These are phyloP conservation scores for Russula brevipes DNA, from an alignment of 768 basidiomycete genomes.

Conservation along the genomic window DNA sequence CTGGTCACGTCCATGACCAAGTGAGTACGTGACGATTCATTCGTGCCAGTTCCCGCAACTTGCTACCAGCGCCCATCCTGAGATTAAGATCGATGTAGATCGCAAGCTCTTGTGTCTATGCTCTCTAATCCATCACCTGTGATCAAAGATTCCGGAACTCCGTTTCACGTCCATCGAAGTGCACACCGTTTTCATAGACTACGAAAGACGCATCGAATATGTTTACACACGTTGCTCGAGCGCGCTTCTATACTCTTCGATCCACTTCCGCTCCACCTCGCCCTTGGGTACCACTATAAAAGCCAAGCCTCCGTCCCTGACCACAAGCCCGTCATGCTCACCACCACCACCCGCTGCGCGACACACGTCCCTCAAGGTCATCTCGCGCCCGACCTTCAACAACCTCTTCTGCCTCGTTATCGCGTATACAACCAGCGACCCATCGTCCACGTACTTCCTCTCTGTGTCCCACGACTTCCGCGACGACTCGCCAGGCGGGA, in stretches of 20 bases:
- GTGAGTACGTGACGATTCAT: too few species aligned
- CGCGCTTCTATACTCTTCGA: conserved; percentile 51
- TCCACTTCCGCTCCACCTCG: conserved; percentile 73
- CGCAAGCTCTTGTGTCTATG: too few species aligned
- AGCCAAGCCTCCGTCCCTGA: conserved; percentile 74
- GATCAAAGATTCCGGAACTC: too few species aligned
- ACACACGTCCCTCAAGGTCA: conserved; percentile 78
- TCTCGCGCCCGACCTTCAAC: conserved; percentile 87
- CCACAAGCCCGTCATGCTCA: conserved; percentile 83
- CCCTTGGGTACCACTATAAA: conserved; percentile 79
- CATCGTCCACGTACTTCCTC: conserved; percentile 53
- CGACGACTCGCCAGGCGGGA: conserved; percentile 55
- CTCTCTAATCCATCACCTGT: too few species aligned
- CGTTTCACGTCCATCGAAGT: too few species aligned
- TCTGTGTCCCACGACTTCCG: conserved; percentile 72
- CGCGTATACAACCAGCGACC: conserved; percentile 73
- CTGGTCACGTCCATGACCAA: too few species aligned
- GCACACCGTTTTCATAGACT: too few species aligned
- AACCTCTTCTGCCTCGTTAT: conserved; percentile 70
- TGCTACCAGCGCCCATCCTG: too few species aligned
- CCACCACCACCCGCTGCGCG: conserved; percentile 46
- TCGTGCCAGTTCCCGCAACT: too few species aligned
- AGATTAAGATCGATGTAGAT: too few species aligned
- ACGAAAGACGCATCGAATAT: conserved; percentile 31
- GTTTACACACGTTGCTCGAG: conserved; percentile 58